Evolutionary conservation across 2,329 filamentous ascomycete genomes (phyloP).

Genomic region (Metarhizium brunneum): DNA sequence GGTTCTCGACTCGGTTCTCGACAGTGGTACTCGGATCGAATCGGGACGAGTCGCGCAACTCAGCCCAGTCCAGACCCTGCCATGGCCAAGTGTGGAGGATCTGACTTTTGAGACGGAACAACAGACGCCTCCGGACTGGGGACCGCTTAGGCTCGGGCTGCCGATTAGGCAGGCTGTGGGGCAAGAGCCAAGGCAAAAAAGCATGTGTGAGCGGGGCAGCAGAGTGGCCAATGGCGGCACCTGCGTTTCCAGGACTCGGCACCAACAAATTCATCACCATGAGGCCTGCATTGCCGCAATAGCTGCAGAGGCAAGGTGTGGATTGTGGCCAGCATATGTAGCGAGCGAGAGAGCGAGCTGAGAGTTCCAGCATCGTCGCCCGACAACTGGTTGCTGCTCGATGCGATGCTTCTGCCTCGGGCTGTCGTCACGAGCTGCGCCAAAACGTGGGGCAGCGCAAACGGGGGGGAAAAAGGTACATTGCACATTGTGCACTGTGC

Average conservation of each 20-base stretch:
- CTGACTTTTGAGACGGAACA: neutral
- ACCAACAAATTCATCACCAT: neutral
- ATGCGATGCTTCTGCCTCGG: neutral
- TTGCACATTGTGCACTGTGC: neutral
- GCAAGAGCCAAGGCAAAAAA: neutral
- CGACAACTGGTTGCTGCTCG: too few relatives aligned
- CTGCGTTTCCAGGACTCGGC: neutral
- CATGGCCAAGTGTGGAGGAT: neutral
- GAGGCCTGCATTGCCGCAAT: neutral
- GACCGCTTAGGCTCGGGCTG: constrained; percentile 10
- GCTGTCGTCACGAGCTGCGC: neutral
- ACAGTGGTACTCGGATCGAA: neutral
- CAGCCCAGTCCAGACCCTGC: neutral
- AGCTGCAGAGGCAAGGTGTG: neutral
- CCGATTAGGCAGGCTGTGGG: constrained; percentile 1
- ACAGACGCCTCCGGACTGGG: neutral
- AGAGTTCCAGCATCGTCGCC: too few relatives aligned
- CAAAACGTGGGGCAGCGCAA: neutral
- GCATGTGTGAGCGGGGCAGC: constrained; percentile 3
- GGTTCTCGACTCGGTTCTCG: neutral
- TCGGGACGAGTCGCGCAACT: neutral
- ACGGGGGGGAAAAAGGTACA: neutral
- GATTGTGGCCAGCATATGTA: too few relatives aligned
- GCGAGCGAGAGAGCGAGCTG: too few relatives aligned
- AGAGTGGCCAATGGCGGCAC: neutral